A percentile compares a stretch with the other conserved stretches of the same genome.
phyloP scores from a whole-genome alignment of 2,329 filamentous ascomycete species.

The Biscogniauxia mediterranea region DNA sequence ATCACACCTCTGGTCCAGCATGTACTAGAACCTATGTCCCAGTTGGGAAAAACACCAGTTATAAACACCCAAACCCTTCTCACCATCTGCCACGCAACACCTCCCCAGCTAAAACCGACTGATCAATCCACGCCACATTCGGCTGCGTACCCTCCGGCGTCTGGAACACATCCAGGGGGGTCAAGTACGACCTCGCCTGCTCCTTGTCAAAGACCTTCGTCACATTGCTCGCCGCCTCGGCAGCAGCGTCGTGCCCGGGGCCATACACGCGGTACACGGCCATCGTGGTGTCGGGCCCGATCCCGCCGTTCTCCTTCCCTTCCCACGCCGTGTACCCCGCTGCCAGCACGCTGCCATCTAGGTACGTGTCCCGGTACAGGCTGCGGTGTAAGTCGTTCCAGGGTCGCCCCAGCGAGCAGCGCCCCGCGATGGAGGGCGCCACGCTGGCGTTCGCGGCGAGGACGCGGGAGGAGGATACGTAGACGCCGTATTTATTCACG shows the following conservation, averaged over 20 bases:
- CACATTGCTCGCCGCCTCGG: constrained; percentile 18
- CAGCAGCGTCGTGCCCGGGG: constrained; percentile 20
- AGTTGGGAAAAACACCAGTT: no score
- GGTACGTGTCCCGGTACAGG: constrained; percentile 53
- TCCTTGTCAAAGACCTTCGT: constrained; percentile 13
- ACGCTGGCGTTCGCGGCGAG: constrained; percentile 52
- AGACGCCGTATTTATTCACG: constrained; percentile 64
- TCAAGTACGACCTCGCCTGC: constrained; percentile 16
- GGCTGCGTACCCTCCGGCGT: constrained; percentile 17
- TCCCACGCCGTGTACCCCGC: constrained; percentile 57
- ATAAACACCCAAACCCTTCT: no score
- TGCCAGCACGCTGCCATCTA: constrained; percentile 52
- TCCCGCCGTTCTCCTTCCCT: constrained; percentile 12
- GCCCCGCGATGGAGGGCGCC: constrained; percentile 35
- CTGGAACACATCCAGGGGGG: constrained; percentile 23
- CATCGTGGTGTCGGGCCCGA: constrained; percentile 20
- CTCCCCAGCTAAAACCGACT: neutral
- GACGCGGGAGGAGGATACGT: constrained; percentile 56
- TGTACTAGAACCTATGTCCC: no score
- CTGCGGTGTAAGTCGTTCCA: constrained; percentile 60
- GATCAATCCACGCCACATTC: constrained; percentile 23
- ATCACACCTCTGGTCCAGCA: no score
- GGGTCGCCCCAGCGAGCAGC: constrained; percentile 59
- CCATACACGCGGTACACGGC: constrained; percentile 21
- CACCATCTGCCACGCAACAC: no score